Base-by-base conservation (phyloP, 306 rosid species). In the Cotoneaster glaucophyllus region DNA sequence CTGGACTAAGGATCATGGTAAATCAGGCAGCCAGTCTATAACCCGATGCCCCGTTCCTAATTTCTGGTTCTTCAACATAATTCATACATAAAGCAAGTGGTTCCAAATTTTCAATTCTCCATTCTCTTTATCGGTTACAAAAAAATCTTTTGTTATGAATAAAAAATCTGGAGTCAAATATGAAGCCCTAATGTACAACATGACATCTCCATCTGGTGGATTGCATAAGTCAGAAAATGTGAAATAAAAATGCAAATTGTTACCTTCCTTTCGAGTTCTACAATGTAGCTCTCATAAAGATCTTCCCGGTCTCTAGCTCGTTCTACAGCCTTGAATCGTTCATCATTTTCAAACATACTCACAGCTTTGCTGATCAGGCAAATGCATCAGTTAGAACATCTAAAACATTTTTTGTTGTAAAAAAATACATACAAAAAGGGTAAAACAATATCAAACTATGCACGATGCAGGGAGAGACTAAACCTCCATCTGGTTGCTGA, bases 251-350 rank as follows among this genome's bases (percentile, higher is more conserved):
- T 17, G 76, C 71, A 64, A 21, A 67, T 41, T 75, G 61, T 84
- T 86, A 91, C 99, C 98, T 92, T 96, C 85, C 97, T 88, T 87
- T 88, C 97, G 64, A 96, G 97, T 84, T 96, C 99, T 79, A 92
- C 97, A 87, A 90, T 85, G 91, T 92, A 92, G 88, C 97, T 90
- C 83, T 96, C 99, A 74, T 82, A 96, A 77, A 96, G 93, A 88
- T 96, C 99, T 88, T 92, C 98, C 59, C 90, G 86, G 57, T 96
- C 98, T 85, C 97, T 89, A 56, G 84, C 80, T 74, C 91, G 81
- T 73, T 96, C 99, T 81, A 92, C 97, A 58, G 99, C 99, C 68
- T 85, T 92, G 88, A 88, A 96, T 65, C 97, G 87, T 68, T 89
- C 98, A 82, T 96, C 99, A 77, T 85, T 90, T 88, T 96, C 99